phyloP scores from a whole-genome alignment of 2,329 filamentous ascomycete species.

The Colletotrichum melonis region DNA sequence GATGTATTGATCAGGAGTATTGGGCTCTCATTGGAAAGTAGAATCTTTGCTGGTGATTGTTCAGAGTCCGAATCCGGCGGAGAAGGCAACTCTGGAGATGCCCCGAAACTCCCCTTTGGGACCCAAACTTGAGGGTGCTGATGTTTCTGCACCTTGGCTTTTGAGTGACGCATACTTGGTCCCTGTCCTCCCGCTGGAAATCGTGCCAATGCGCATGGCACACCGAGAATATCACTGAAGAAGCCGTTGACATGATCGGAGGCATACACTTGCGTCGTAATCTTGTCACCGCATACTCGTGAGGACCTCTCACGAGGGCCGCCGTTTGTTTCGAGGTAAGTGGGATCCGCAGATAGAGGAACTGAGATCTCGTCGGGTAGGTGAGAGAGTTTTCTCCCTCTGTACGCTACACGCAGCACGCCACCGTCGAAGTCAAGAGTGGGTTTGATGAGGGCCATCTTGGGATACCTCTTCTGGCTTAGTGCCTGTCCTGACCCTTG shows the following conservation, averaged over 20 bases:
- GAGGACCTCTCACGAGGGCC: slow-evolving; percentile 61
- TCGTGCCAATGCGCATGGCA: slow-evolving; percentile 85
- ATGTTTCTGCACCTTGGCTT: slow-evolving; percentile 74
- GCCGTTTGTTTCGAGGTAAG: slow-evolving; percentile 58
- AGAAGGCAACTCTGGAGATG: slow-evolving; percentile 63
- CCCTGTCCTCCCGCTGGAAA: slow-evolving; percentile 78
- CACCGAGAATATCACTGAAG: slow-evolving; percentile 79
- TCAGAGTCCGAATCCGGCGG: slow-evolving; percentile 69
- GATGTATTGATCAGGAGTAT: slow-evolving; percentile 86
- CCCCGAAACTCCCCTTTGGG: slow-evolving; percentile 59
- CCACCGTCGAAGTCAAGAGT: slow-evolving; percentile 76
- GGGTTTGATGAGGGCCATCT: slow-evolving; percentile 87
- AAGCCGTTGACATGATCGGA: slow-evolving; percentile 75
- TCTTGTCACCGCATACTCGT: slow-evolving; percentile 84
- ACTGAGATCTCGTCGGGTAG: slow-evolving; percentile 56
- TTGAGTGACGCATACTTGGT: slow-evolving; percentile 74
- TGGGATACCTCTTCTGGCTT: slow-evolving; percentile 88
- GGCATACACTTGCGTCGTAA: slow-evolving; percentile 78
- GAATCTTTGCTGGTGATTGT: slow-evolving; percentile 64
- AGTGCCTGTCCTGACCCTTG: slow-evolving; percentile 85
- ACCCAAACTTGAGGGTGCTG: slow-evolving; percentile 48
- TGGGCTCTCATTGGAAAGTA: slow-evolving; percentile 93
- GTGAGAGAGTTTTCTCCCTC: slow-evolving; percentile 44
- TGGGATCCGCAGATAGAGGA: slow-evolving; percentile 76
- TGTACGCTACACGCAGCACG: slow-evolving; percentile 70